Percentiles rank a stretch among this genome's conserved stretches.
phyloP scores from a whole-genome alignment of 1,139 yeast species.

The Zhuliangozyma blackwelliae region DNA sequence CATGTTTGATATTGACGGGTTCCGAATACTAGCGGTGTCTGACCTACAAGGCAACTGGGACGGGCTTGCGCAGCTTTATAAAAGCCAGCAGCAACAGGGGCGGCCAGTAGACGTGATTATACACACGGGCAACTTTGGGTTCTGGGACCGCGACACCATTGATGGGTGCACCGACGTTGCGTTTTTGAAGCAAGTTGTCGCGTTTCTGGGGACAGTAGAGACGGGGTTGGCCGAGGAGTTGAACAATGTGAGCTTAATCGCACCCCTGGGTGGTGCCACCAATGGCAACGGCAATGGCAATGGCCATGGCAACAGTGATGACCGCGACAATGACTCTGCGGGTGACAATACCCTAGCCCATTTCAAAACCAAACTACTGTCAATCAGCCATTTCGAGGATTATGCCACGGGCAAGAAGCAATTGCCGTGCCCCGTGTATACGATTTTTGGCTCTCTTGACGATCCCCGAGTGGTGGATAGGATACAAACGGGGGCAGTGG shows the following conservation, averaged over 20 bases:
- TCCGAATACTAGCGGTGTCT: slow-evolving; percentile 23
- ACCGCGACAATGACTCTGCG: too few species aligned
- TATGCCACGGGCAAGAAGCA: slow-evolving; percentile 45
- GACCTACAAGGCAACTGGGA: slow-evolving; percentile 35
- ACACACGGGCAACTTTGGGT: slow-evolving; percentile 80
- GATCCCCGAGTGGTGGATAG: slow-evolving; percentile 64
- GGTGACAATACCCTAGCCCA: slow-evolving; percentile 15
- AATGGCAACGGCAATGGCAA: background rate
- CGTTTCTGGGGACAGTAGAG: slow-evolving; percentile 59
- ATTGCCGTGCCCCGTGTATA: slow-evolving; percentile 65
- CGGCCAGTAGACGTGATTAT: slow-evolving; percentile 34
- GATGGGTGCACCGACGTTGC: slow-evolving; percentile 44
- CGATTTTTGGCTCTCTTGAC: slow-evolving; percentile 73
- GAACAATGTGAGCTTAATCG: slow-evolving; percentile 43
- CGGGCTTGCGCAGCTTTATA: slow-evolving; percentile 15
- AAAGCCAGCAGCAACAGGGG: slow-evolving; percentile 11
- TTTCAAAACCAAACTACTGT: slow-evolving; percentile 32
- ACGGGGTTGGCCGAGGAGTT: slow-evolving; percentile 42
- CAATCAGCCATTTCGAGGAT: slow-evolving; percentile 25
- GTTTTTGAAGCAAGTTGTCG: slow-evolving; percentile 61
- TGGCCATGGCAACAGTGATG: too few species aligned
- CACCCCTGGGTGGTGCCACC: background rate
- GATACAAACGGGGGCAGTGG: slow-evolving; percentile 50
- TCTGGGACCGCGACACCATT: slow-evolving; percentile 61
- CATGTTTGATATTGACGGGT: background rate